phyloP scores from a whole-genome alignment of 371 early-diverging fungal species.

The Mucor velutinosus region DNA sequence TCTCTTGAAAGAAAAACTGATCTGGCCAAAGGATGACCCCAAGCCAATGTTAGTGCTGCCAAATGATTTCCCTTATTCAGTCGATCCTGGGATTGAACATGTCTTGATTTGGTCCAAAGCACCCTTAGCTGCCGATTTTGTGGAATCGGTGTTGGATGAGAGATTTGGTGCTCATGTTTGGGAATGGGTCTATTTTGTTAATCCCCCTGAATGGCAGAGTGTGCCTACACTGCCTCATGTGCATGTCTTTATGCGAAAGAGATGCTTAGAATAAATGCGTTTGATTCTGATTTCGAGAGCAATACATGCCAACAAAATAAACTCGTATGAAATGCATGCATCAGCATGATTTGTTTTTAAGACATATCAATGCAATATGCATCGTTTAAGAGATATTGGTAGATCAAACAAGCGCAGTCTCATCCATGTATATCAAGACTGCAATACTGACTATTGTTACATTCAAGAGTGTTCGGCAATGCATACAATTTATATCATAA shows the following conservation, averaged over 20 bases:
- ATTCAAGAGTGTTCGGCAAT: too few species aligned
- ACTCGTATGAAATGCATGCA: too few species aligned
- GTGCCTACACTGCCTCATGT: conserved; percentile 42
- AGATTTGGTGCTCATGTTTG: conserved; percentile 24
- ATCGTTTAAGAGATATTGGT: too few species aligned
- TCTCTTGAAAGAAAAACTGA: conserved; percentile 45
- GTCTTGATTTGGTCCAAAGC: conserved; percentile 61
- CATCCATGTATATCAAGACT: too few species aligned
- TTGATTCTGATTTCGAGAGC: not conserved
- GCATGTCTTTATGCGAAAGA: conserved; percentile 45
- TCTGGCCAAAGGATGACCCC: conserved; percentile 27
- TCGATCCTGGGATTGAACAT: conserved; percentile 50
- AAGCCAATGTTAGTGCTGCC: conserved; percentile 45
- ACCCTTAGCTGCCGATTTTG: conserved; percentile 30
- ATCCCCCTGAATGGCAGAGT: conserved; percentile 45
- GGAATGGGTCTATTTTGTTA: conserved; percentile 50
- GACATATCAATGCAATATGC: too few species aligned
- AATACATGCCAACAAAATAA: too few species aligned
- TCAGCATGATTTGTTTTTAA: too few species aligned
- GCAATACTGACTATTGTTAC: too few species aligned
- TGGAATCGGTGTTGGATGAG: conserved; percentile 28
- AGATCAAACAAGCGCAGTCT: too few species aligned
- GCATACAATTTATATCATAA: too few species aligned
- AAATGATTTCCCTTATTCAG: conserved; percentile 69
- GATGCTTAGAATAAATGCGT: not conserved